phyloP scores from a whole-genome alignment of 164 flowering plant species.

The Vitis riparia region DNA sequence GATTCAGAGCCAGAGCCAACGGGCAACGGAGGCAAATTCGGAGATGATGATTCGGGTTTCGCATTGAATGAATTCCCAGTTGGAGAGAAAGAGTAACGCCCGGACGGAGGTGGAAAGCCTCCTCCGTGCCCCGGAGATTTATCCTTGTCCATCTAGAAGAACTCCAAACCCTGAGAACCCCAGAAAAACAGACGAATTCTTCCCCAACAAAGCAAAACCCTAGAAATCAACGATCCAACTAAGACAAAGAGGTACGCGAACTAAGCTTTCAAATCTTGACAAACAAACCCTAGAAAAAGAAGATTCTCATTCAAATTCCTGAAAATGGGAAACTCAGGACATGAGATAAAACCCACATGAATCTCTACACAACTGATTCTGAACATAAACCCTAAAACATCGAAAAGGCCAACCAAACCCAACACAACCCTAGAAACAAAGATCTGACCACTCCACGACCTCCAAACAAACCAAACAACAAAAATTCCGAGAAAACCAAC shows the following conservation, averaged over 20 bases:
- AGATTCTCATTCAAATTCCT: constrained; percentile 2
- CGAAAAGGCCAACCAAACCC: too few species aligned
- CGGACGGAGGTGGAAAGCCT: constrained; percentile 44
- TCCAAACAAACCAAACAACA: too few species aligned
- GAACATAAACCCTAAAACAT: too few species aligned
- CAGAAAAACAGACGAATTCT: background rate
- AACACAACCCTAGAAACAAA: background rate
- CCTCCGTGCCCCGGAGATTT: constrained; percentile 34
- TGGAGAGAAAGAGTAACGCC: constrained; percentile 33
- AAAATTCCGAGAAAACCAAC: too few species aligned
- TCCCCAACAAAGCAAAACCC: background rate
- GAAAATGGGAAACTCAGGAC: background rate
- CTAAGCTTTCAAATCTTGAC: background rate
- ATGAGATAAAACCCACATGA: background rate
- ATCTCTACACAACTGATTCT: too few species aligned
- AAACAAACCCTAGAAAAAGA: background rate
- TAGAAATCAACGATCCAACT: background rate
- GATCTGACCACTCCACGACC: background rate
- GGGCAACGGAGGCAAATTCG: constrained; percentile 31
- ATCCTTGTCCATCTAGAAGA: constrained; percentile 49
- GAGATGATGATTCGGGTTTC: constrained; percentile 37
- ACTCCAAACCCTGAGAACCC: constrained; percentile 3
- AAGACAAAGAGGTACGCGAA: background rate
- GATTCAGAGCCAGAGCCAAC: constrained; percentile 33
- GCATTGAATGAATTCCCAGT: constrained; percentile 28